A percentile compares a stretch with the other conserved stretches of the same genome.
Evolutionary conservation across 1,139 yeast genomes (phyloP).

Genomic region (Candida glucosophila): DNA sequence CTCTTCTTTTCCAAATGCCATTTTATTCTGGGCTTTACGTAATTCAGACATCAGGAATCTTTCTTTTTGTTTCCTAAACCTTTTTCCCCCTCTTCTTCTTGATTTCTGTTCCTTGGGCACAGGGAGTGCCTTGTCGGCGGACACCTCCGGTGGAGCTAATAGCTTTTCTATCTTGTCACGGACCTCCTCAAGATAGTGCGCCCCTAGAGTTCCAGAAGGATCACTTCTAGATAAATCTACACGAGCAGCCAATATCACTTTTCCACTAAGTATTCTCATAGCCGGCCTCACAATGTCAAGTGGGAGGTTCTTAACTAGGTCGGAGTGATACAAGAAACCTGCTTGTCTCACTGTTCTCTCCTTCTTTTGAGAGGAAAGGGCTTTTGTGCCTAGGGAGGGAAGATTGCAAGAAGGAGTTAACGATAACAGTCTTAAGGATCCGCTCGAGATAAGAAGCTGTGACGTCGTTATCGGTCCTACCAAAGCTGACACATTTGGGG

Average conservation of each 20-base stretch:
- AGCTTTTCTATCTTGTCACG: conserved; percentile 58
- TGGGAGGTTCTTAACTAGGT: conserved; percentile 46
- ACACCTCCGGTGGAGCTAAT: conserved; percentile 67
- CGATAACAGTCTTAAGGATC: conserved; percentile 65
- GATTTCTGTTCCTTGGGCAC: conserved; percentile 72
- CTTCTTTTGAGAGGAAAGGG: conserved; percentile 30
- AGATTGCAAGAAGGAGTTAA: conserved; percentile 77
- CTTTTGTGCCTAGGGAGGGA: conserved; percentile 66
- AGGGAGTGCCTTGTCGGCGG: conserved; percentile 69
- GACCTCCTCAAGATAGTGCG: conserved; percentile 51
- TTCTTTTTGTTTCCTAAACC: conserved; percentile 73
- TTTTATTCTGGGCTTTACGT: conserved; percentile 74
- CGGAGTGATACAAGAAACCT: conserved; percentile 55
- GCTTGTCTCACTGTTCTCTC: conserved; percentile 43
- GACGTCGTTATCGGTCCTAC: conserved; percentile 72
- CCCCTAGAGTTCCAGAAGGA: conserved; percentile 50
- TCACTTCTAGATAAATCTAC: conserved; percentile 48
- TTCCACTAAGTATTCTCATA: conserved; percentile 72
- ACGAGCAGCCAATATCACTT: conserved; percentile 75
- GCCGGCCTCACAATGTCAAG: conserved; percentile 59
- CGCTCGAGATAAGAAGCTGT: conserved; percentile 59
- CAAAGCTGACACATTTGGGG: conserved; percentile 74
- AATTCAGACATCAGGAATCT: conserved; percentile 74
- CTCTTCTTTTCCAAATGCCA: conserved; percentile 75
- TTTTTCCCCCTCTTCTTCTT: conserved; percentile 80